Conservation (phyloP, 2,329 filamentous ascomycete species). For the Fonsecaea pedrosoi region DNA sequence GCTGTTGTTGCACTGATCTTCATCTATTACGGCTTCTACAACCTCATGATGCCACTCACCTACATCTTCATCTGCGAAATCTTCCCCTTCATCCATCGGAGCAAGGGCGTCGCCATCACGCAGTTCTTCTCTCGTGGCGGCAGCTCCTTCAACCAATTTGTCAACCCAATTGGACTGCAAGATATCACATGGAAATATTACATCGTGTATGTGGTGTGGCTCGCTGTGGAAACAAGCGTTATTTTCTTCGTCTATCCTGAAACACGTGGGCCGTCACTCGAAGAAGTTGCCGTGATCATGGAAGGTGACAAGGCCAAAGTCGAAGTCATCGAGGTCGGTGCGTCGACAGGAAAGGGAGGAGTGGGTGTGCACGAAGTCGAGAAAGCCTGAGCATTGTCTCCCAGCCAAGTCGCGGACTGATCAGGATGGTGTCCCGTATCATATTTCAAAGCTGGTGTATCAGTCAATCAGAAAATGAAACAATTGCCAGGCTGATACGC, state of each 20-base stretch:
- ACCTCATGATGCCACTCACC: slow-evolving; percentile 40
- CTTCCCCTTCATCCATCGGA: slow-evolving; percentile 56
- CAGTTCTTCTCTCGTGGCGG: slow-evolving; percentile 29
- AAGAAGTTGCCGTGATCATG: slow-evolving; percentile 42
- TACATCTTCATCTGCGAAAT: slow-evolving; percentile 47
- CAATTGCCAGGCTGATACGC: not conserved
- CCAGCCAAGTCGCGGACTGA: not conserved
- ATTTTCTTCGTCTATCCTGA: slow-evolving; percentile 42
- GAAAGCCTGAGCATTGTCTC: slow-evolving; percentile 18
- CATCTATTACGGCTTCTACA: slow-evolving; percentile 51
- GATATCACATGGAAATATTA: slow-evolving; percentile 48
- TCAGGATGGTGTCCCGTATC: not conserved
- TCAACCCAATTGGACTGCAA: slow-evolving; percentile 42
- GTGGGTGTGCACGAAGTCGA: slow-evolving; percentile 27
- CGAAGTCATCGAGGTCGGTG: slow-evolving; percentile 30
- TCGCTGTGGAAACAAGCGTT: slow-evolving; percentile 29
- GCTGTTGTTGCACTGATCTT: slow-evolving; percentile 53
- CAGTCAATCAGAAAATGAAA: not conserved
- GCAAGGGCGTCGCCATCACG: slow-evolving; percentile 49
- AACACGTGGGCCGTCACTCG: slow-evolving; percentile 42
- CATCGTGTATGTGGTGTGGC: slow-evolving; percentile 47
- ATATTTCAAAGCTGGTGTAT: not conserved
- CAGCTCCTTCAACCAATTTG: slow-evolving; percentile 32
- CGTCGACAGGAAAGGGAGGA: slow-evolving; percentile 22
- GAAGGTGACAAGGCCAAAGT: slow-evolving; percentile 33